Conservation (phyloP, 345 rosid genomes). For the Populus simonii region DNA sequence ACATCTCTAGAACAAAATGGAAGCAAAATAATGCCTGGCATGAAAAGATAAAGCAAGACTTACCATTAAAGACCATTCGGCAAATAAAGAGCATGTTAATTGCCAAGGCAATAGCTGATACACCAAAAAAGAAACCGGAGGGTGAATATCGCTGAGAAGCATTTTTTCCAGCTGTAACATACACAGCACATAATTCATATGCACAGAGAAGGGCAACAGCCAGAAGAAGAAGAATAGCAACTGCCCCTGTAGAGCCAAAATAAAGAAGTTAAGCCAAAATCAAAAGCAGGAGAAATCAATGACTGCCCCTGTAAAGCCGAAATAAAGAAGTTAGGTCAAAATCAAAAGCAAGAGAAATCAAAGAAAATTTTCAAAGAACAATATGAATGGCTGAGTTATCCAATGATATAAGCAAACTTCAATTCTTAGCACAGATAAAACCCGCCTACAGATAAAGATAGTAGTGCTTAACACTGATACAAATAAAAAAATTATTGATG, state of each 20-base stretch:
- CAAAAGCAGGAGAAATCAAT: slow-evolving; percentile 10
- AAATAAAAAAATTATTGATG: background rate
- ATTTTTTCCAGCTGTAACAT: slow-evolving; percentile 80
- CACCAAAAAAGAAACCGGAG: slow-evolving; percentile 98
- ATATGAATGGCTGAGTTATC: background rate
- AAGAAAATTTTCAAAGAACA: background rate
- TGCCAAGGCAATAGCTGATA: slow-evolving; percentile 95
- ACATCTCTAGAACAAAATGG: slow-evolving; percentile 4
- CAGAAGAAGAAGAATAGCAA: slow-evolving; percentile 93
- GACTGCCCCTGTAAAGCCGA: slow-evolving; percentile 58
- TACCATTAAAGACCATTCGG: slow-evolving; percentile 97
- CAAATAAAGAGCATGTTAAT: slow-evolving; percentile 98
- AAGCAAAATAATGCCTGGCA: slow-evolving; percentile 12
- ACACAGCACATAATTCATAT: slow-evolving; percentile 95
- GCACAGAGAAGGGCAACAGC: slow-evolving; percentile 94
- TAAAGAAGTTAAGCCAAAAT: slow-evolving; percentile 17
- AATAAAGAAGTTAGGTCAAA: slow-evolving; percentile 16
- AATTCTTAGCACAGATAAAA: background rate
- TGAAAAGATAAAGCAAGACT: slow-evolving; percentile 24
- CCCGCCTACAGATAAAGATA: background rate
- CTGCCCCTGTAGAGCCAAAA: slow-evolving; percentile 63
- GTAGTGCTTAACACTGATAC: background rate
- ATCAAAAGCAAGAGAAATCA: slow-evolving; percentile 12
- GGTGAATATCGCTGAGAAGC: slow-evolving; percentile 94
- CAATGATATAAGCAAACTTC: background rate